Evolutionary conservation across 208 protist species (phyloP).

Genomic region (Crithidia sp.): DNA sequence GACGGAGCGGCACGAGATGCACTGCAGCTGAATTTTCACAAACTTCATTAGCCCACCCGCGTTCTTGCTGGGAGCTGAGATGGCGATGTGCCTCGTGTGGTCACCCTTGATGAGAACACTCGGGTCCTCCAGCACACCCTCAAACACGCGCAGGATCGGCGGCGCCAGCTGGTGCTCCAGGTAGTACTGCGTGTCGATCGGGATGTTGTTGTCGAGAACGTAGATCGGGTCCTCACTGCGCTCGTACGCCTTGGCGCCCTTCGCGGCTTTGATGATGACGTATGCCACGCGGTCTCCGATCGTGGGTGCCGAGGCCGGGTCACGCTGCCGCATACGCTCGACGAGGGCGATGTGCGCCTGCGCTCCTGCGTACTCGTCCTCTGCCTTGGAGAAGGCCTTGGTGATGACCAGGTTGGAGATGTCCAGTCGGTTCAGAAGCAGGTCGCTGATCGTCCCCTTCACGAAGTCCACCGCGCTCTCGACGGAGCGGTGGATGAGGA

Average conservation of each 20-base stretch:
- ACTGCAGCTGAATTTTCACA: slow-evolving; percentile 95
- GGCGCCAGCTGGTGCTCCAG: slow-evolving; percentile 89
- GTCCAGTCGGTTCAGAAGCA: slow-evolving; percentile 86
- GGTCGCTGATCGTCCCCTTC: slow-evolving; percentile 87
- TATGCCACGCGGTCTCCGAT: slow-evolving; percentile 89
- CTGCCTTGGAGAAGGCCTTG: slow-evolving; percentile 92
- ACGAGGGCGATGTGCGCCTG: slow-evolving; percentile 88
- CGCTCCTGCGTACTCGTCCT: slow-evolving; percentile 94
- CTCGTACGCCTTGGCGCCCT: slow-evolving; percentile 96
- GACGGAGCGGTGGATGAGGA: slow-evolving; percentile 84
- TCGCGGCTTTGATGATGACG: slow-evolving; percentile 82
- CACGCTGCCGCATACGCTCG: slow-evolving; percentile 85
- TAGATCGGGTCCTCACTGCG: slow-evolving; percentile 99
- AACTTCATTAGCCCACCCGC: slow-evolving; percentile 98
- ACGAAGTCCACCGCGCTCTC: slow-evolving; percentile 92
- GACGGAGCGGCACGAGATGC: slow-evolving; percentile 94
- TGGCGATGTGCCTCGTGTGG: slow-evolving; percentile 97
- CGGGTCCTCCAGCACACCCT: slow-evolving; percentile 96
- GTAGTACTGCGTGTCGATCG: slow-evolving; percentile 90
- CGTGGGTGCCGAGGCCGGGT: slow-evolving; percentile 82
- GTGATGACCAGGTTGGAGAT: slow-evolving; percentile 89
- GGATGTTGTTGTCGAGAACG: slow-evolving; percentile 90
- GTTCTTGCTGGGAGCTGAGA: slow-evolving; percentile 92
- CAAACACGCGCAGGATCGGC: slow-evolving; percentile 90
- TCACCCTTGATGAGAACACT: slow-evolving; percentile 93